Evolutionary conservation across 176 grass and related monocot genomes (phyloP), one percentile per base, ranked within the genome.

Genomic region (Urochloa ruziziensis): DNA sequence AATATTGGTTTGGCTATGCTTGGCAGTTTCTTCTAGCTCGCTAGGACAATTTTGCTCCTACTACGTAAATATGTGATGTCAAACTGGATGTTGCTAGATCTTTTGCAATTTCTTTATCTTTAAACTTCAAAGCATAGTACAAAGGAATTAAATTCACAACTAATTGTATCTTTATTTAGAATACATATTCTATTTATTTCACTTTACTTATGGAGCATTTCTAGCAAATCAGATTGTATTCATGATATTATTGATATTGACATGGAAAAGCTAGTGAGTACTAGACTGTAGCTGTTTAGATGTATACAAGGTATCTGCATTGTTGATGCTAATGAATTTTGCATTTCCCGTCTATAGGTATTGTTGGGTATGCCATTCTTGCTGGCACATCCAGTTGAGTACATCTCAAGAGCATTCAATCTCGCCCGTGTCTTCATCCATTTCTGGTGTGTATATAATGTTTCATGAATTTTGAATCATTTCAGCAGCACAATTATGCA

Each of bases 351-450:
- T 83, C 52, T 91, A 23, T 84, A 98, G 96, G 89, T 95, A 82
- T 80, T 86, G 72, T 73, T 95, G 91, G 96, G 96, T 23, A 90
- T 92, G n/a, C 91, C 96, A 73, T 98, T 98, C 84, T 85, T 98
- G 84, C 71, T 90, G 79, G 84, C 77, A 42, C 67, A 95, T 92
- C 93, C 91, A 62, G 56, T 92, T 86, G 89, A 89, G 74, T 98
- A 95, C 85, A 87, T 98, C 48, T 89, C 96, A 87, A 83, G 89
- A 85, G 96, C 96, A 75, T 98, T 98, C 85, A 90, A 98, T 78
- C 89, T 98, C 30, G 96, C 93, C 1, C 93, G 93, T 79, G 89
- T 98, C 79, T 98, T 98, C 75, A 96, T 98, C 84, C 96, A 98
- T 86, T 95, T 98, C 87, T 98, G 96, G 96, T 98, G 76, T 63